Evolutionary conservation across 2,329 filamentous ascomycete genomes (phyloP).

Genomic region (Kalaharituber pfeilii): DNA sequence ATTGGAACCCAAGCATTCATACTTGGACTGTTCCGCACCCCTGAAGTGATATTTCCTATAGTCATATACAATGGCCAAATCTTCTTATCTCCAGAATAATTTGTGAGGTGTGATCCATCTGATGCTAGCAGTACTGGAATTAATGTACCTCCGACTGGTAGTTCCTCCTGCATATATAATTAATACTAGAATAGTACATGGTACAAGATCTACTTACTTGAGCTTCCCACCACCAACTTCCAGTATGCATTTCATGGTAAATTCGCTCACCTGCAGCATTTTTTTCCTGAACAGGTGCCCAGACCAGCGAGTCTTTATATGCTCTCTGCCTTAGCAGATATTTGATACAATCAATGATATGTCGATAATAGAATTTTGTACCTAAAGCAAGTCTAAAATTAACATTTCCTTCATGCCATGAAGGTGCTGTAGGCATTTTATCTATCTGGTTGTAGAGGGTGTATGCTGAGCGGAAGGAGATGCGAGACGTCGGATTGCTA

Average conservation of each 20-base stretch:
- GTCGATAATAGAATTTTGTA: neutral
- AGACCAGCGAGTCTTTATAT: slow-evolving; percentile 2
- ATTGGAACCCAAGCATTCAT: no score
- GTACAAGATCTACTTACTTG: neutral
- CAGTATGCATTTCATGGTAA: slow-evolving; percentile 5
- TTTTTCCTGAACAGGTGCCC: neutral
- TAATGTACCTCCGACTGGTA: neutral
- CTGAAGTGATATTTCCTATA: no score
- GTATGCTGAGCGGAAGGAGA: neutral
- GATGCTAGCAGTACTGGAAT: neutral
- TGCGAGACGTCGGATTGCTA: neutral
- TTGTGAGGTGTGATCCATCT: slow-evolving; percentile 6
- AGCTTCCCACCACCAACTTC: slow-evolving; percentile 4
- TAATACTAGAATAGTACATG: neutral
- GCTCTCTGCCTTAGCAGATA: slow-evolving; percentile 1
- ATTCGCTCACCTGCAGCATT: neutral
- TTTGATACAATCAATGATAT: neutral
- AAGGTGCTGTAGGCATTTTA: neutral
- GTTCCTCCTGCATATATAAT: neutral
- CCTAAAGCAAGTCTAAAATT: neutral
- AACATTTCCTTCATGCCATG: neutral
- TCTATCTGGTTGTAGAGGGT: neutral
- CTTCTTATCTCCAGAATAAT: slow-evolving; percentile 6
- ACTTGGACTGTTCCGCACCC: no score
- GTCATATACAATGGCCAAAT: slow-evolving; percentile 5